Evolutionary conservation across 352 stramenopile species (phyloP).

Genomic region (Phytophthora capsici): DNA sequence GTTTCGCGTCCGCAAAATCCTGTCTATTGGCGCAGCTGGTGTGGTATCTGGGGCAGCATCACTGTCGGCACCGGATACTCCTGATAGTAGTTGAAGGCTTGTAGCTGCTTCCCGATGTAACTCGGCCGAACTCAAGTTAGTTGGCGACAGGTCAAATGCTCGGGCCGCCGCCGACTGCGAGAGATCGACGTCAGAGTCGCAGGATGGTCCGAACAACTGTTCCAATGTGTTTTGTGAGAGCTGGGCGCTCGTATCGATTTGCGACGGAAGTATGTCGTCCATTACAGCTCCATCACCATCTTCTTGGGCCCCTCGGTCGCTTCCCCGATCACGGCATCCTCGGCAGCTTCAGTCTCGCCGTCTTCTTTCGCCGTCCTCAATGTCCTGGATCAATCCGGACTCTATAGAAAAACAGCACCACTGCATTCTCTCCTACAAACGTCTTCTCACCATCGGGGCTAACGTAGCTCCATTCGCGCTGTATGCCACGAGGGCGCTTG

Average conservation of each 20-base stretch:
- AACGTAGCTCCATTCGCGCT: too few species aligned
- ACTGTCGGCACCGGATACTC: constrained; percentile 10
- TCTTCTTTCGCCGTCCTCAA: neutral
- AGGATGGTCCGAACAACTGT: constrained; percentile 9
- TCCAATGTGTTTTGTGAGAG: too few species aligned
- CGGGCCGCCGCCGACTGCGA: constrained; percentile 14
- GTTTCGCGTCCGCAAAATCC: constrained; percentile 15
- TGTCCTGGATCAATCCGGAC: neutral
- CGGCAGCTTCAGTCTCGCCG: neutral
- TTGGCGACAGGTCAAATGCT: constrained; percentile 11
- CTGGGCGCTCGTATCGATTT: too few species aligned
- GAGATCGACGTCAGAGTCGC: constrained; percentile 15
- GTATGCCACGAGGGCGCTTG: constrained; percentile 3
- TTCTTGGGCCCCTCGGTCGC: too few species aligned
- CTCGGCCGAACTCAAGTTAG: too few species aligned
- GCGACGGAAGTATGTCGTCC: too few species aligned
- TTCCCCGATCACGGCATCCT: too few species aligned
- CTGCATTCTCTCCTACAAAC: constrained; percentile 9
- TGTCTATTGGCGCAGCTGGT: neutral
- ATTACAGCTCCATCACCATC: too few species aligned
- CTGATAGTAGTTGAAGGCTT: constrained; percentile 15
- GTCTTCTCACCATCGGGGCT: neutral
- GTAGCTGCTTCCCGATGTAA: too few species aligned
- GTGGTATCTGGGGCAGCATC: neutral
- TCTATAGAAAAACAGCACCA: constrained; percentile 10